Evolutionary conservation across 2,329 filamentous ascomycete species (phyloP).

Genomic region (Cylindrodendrum hubeiense): DNA sequence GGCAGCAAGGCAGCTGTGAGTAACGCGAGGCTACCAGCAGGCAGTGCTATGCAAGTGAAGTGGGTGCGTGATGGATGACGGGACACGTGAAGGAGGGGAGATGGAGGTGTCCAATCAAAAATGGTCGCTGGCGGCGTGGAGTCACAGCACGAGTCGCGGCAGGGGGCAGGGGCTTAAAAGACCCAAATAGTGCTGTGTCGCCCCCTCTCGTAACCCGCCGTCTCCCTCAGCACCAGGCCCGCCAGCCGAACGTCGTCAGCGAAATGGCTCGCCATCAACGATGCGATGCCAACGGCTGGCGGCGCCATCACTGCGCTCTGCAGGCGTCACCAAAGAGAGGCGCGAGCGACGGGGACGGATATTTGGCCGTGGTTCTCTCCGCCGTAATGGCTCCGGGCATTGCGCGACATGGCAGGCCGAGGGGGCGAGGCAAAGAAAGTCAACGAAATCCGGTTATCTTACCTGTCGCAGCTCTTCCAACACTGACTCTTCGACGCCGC

Average conservation of each 20-base stretch:
- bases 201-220: constrained; percentile 55
- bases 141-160: constrained; percentile 37
- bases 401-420: constrained; percentile 11
- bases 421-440: constrained; percentile 20
- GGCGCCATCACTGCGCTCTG: background rate
- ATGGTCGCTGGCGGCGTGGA: constrained; percentile 31
- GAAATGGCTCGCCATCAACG: constrained; percentile 24
- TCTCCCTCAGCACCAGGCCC: constrained; percentile 39
- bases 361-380: constrained; percentile 45
- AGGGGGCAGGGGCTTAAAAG: constrained; percentile 61
- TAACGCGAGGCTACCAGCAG: constrained; percentile 9
- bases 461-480: constrained; percentile 91
- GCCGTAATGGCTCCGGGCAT: constrained; percentile 23
- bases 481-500: constrained; percentile 88
- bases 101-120: constrained; percentile 39
- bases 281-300: background rate
- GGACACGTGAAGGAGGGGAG: constrained; percentile 27
- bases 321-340: background rate
- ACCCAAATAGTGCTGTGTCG: constrained; percentile 67
- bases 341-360: background rate
- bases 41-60: constrained; percentile 16
- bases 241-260: constrained; percentile 24
- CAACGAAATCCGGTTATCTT: constrained; percentile 55
- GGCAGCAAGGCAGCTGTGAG: background rate
- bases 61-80: constrained; percentile 16